Evolutionary conservation across 805 yeast genomes (phyloP).

Genomic region (Suhomyces prunicola): DNA sequence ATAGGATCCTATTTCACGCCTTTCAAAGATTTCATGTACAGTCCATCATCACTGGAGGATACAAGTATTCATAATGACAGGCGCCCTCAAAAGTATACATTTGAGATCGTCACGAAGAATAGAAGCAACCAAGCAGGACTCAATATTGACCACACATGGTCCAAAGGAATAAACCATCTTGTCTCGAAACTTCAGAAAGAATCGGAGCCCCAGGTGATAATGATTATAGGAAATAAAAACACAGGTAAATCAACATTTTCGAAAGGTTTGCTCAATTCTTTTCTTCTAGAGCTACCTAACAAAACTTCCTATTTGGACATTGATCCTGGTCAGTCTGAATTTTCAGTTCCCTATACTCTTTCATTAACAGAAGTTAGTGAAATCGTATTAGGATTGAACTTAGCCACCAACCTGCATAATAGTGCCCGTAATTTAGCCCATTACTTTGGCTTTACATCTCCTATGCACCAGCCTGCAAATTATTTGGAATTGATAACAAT

Average conservation of each 20-base stretch:
- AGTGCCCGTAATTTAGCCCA: constrained; percentile 16
- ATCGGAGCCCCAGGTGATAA: constrained; percentile 21
- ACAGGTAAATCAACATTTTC: constrained; percentile 80
- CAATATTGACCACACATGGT: constrained; percentile 13
- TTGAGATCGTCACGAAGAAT: constrained; percentile 31
- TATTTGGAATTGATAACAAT: constrained; percentile 46
- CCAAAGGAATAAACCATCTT: constrained; percentile 4
- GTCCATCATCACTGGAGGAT: constrained; percentile 2
- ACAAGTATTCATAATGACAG: constrained; percentile 10
- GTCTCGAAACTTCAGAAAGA: not conserved
- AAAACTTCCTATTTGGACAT: constrained; percentile 60
- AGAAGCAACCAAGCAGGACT: constrained; percentile 20
- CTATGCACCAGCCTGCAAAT: constrained; percentile 60
- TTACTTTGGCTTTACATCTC: constrained; percentile 65
- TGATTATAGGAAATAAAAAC: constrained; percentile 65
- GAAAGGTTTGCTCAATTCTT: constrained; percentile 49
- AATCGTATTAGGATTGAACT: constrained; percentile 28
- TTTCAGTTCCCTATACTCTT: constrained; percentile 66
- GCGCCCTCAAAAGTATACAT: constrained; percentile 33
- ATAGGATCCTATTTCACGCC: constrained; percentile 44
- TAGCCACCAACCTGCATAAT: constrained; percentile 14
- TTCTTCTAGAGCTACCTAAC: constrained; percentile 27
- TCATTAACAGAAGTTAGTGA: constrained; percentile 44
- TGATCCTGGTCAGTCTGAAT: constrained; percentile 90
- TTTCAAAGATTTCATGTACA: constrained; percentile 40